Base-by-base conservation (phyloP, 345 rosid genomes). In the Salix koriyanagi region DNA sequence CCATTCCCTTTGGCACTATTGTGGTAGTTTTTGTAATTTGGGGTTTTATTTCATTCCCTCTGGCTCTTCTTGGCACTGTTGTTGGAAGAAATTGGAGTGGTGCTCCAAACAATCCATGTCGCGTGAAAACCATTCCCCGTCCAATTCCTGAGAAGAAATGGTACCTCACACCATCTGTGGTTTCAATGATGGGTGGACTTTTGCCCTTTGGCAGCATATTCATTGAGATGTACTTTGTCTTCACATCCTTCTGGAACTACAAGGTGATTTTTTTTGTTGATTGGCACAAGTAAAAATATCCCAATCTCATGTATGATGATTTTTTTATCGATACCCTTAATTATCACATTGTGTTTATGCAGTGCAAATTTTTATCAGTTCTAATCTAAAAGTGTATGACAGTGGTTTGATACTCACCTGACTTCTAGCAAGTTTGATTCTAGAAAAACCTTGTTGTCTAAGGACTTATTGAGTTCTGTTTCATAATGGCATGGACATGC, bases 171-270 rank as follows among this genome's bases (percentile, higher is more conserved):
- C 97, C 98, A 36, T 89, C 96, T 15, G 92, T 94, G 65, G 97
- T 94, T 32, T 94, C 98, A 5, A 75, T 94, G 87, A 91, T 94
- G 97, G 98, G 98, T 65, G 98, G 98, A 75, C 81, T 94, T 66
- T 78, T 94, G 72, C 98, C 98, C 65, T 94, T 94, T 81, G 98
- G 97, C 79, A 94, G 98, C 89, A 94, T 94, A 78, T 94, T 94
- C 84, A 94, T 94, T 30, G 98, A 94, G 87, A 94, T 94, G 97
- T 94, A 94, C 81, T 94, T 94, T 78, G 97, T 94, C 83, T 94
- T 94, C 89, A 94, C 98, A 13, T 94, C 98, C 79, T 94, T 94
- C 85, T 94, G 98, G 98, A 94, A 94, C 76, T 94, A 94, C 96
- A 94, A 92, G 98, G 98, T 94, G 83, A 86, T 65, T 21, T 44